phyloP scores from a whole-genome alignment of 2,329 filamentous ascomycete species.

The Pseudogymnoascus sp. region DNA sequence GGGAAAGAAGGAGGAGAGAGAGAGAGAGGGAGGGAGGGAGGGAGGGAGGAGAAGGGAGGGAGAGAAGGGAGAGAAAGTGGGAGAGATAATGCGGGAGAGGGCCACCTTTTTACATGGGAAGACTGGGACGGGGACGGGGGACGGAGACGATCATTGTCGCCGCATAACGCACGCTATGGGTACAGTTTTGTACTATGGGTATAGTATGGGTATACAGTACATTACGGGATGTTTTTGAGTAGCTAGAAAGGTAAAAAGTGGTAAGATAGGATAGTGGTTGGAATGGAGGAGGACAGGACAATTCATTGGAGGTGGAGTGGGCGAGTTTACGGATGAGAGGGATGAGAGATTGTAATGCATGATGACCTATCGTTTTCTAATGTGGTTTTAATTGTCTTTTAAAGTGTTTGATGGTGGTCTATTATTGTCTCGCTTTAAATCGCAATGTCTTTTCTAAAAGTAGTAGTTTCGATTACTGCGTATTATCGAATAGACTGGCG shows the following conservation, averaged over 20 bases:
- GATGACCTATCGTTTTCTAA: neutral
- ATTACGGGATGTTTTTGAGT: neutral
- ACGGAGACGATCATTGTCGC: neutral
- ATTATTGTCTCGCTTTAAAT: neutral
- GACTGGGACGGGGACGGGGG: neutral
- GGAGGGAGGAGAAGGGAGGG: neutral
- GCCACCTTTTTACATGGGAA: neutral
- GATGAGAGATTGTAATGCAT: neutral
- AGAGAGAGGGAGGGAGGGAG: neutral
- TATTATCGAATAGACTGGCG: neutral
- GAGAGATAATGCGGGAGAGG: neutral
- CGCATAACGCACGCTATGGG: neutral
- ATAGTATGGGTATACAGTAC: neutral
- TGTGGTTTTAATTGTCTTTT: neutral
- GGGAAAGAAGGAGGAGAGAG: neutral
- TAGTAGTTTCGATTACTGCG: neutral
- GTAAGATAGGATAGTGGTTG: neutral
- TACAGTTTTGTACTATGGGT: neutral
- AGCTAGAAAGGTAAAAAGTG: neutral
- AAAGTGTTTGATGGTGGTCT: neutral
- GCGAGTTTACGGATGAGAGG: neutral
- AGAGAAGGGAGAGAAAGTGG: neutral
- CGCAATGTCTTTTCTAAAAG: neutral
- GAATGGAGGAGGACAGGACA: neutral
- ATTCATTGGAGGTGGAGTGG: neutral